Percentiles rank a stretch among this genome's conserved stretches.
Evolutionary conservation across 495 filamentous ascomycete species (phyloP).

Genomic region (Aspergillus indologenus): DNA sequence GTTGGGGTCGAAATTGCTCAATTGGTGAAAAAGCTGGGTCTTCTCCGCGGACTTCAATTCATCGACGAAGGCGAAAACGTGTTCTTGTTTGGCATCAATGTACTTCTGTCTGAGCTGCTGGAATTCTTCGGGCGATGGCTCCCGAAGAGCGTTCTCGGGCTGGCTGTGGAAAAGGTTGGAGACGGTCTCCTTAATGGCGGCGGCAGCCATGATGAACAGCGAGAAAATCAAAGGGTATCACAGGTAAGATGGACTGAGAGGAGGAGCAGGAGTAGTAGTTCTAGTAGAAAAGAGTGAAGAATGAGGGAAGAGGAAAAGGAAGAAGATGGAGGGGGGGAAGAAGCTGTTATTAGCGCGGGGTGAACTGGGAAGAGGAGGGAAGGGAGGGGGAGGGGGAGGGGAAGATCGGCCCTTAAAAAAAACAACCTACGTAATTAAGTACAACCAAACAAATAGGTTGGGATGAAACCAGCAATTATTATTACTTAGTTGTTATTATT

Average conservation of each 20-base stretch:
- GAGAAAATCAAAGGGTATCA: conserved; percentile 8
- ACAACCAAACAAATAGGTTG: not conserved
- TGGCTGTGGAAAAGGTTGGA: conserved; percentile 54
- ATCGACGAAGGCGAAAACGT: conserved; percentile 91
- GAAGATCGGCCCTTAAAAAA: conserved; percentile 6
- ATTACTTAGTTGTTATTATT: too few relatives aligned
- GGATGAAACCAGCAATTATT: not conserved
- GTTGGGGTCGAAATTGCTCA: conserved; percentile 72
- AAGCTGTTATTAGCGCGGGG: not conserved
- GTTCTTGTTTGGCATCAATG: conserved; percentile 73
- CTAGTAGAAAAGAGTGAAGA: too few relatives aligned
- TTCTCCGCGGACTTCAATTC: conserved; percentile 70
- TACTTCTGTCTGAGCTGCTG: conserved; percentile 76
- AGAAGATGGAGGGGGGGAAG: not conserved
- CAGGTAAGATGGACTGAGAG: conserved; percentile 4
- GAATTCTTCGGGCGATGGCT: conserved; percentile 71
- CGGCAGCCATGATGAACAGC: conserved; percentile 37
- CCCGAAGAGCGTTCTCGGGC: conserved; percentile 48
- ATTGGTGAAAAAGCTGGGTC: conserved; percentile 74
- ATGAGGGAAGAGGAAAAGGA: conserved; percentile 5
- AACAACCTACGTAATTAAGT: not conserved
- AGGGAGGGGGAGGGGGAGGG: conserved; percentile 1
- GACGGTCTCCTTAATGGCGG: conserved; percentile 48
- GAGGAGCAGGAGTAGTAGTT: conserved; percentile 2
- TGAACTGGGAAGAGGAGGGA: not conserved